Base-by-base conservation (phyloP, 2,329 filamentous ascomycete species). In the Xylariaceae sp. region DNA sequence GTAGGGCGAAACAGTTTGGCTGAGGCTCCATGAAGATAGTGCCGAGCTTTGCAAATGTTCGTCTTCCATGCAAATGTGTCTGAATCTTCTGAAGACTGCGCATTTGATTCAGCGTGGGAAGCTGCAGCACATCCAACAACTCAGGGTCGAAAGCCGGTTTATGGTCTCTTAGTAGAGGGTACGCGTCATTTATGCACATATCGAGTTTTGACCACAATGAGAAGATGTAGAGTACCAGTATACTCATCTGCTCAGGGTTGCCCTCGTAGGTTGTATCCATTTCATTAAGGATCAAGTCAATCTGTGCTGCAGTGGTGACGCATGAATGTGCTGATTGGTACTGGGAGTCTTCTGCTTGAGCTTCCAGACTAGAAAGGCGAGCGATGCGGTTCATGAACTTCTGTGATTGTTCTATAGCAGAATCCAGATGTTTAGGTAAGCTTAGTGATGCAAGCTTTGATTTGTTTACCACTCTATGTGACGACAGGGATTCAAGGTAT, bases 161-260 rank as follows among this genome's bases (percentile, higher is more conserved):
- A 39, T 73, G 81, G 0, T 76, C 60, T 0, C 37, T 22, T 0
- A 87, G 58, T 0, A 83, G 54, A 0, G 72, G 71, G 35, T 66
- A 77, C 0, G 47, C 45, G 0, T 34, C 9, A 0, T 66, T 58
- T 0, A 73, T 71, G n/a, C 54, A 57, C 9, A 62, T 51, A 46
- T 87, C 83, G 55, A 84, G 68, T 1, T 56, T 51, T 3, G 74
- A 55, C 81, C 81, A 87, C 0, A 81, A 48, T 37, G 78, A 72
- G 53, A 85, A 70, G 0, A 79, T 33, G 7, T 63, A 68, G 1
- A 86, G 64, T 0, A 84, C 57, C 50, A 76, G 68, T 1, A 60
- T 43, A 19, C 78, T 80, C 48, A 68, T 72, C 18, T 74, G 66
- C 37, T 76, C 72, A 0, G 71, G 64, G 42, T 74, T 67, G 3